Evolutionary conservation across 2,329 filamentous ascomycete species (phyloP).

Genomic region (Paradendryphiella salina): DNA sequence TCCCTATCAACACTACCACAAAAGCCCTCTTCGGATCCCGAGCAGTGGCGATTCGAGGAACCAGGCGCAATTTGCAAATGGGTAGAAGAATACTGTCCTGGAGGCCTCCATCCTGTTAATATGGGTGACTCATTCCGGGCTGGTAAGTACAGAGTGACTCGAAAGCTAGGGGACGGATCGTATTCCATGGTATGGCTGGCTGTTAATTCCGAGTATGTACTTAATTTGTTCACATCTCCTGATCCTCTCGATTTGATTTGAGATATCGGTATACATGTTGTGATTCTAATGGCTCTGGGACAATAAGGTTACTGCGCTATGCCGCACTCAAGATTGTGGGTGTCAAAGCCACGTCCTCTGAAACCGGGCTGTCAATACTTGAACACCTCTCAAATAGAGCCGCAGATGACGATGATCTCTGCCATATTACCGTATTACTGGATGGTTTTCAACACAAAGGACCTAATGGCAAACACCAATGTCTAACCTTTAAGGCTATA

Average conservation of each 20-base stretch:
- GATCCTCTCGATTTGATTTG: no score
- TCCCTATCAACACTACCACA: background rate
- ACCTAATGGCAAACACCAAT: background rate
- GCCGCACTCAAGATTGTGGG: background rate
- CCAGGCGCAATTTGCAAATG: background rate
- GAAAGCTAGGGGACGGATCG: background rate
- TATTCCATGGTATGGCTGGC: background rate
- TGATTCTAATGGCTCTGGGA: background rate
- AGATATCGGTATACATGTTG: no score
- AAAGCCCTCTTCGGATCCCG: no score
- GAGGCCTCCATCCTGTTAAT: background rate
- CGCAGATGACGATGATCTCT: background rate
- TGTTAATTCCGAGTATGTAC: background rate
- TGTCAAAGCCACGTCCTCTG: background rate
- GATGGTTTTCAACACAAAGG: background rate
- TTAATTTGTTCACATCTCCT: no score
- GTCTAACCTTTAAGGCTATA: background rate
- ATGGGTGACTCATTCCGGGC: background rate
- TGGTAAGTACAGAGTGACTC: background rate
- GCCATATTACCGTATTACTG: background rate
- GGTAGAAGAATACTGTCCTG: background rate
- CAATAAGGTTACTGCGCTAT: background rate
- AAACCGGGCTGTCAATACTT: background rate
- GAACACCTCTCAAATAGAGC: background rate
- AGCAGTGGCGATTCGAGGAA: background rate